Percentiles rank a stretch among this genome's conserved stretches.
Conservation (phyloP, 2,329 filamentous ascomycete species). For the Penicillium palitans region DNA sequence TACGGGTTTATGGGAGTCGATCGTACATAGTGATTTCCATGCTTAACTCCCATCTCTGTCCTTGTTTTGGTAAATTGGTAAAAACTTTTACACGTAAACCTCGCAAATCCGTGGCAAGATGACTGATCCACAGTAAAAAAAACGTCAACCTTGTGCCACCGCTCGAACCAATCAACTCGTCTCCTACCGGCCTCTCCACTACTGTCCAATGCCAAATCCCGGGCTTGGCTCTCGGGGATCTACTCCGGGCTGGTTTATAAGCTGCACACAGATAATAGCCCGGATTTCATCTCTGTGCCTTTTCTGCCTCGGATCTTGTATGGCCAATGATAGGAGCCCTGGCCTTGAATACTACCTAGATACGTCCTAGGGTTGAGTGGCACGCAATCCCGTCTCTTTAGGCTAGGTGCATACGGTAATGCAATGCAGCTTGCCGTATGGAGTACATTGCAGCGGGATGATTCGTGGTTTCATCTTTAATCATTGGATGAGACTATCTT, state of each 20-base stretch:
- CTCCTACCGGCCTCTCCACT: not conserved
- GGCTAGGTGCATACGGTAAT: slow-evolving; percentile 24
- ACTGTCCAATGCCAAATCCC: slow-evolving; percentile 9
- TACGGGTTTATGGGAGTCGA: not conserved
- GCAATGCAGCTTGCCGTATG: slow-evolving; percentile 27
- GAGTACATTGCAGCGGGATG: slow-evolving; percentile 18
- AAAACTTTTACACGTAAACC: not conserved
- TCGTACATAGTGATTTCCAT: not conserved
- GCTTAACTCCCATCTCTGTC: not conserved
- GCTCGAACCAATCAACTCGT: not conserved
- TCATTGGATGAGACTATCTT: not conserved
- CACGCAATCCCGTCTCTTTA: slow-evolving; percentile 13
- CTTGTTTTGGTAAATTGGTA: not conserved
- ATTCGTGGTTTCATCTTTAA: slow-evolving; percentile 13
- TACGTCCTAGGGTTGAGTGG: not conserved
- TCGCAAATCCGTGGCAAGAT: not conserved
- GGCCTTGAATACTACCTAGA: not conserved
- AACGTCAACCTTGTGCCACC: slow-evolving; percentile 2
- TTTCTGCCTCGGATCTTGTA: slow-evolving; percentile 4
- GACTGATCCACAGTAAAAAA: not conserved
- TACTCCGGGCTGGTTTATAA: not conserved
- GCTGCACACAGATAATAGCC: not conserved
- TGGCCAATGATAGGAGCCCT: slow-evolving; percentile 9
- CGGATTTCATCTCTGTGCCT: not conserved
- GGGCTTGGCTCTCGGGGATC: slow-evolving; percentile 5